Percentiles rank a stretch among this genome's conserved stretches.
Evolutionary conservation across 306 rosid species (phyloP).

Genomic region (Acacia acuminata): DNA sequence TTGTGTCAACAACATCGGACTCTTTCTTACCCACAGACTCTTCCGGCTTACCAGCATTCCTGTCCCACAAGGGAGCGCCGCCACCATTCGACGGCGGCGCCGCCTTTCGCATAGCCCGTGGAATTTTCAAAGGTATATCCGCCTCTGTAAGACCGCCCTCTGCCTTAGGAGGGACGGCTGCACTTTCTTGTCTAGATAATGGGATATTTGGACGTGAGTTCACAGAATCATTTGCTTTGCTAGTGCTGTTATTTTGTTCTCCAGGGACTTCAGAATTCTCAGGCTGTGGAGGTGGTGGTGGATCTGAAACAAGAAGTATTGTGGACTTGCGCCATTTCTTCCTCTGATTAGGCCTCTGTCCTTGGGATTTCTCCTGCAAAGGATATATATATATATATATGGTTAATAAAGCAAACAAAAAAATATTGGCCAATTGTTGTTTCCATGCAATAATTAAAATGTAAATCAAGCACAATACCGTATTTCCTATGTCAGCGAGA

Average conservation of each 20-base stretch:
- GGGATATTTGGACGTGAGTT: constrained; percentile 32
- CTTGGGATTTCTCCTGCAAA: constrained; percentile 73
- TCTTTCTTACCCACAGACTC: constrained; percentile 56
- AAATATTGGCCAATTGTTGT: background rate
- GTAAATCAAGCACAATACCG: constrained; percentile 46
- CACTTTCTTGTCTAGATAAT: constrained; percentile 28
- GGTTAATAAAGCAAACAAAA: background rate
- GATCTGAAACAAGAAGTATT: constrained; percentile 65
- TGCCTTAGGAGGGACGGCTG: constrained; percentile 34
- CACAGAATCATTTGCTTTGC: constrained; percentile 19
- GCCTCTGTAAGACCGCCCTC: constrained; percentile 38
- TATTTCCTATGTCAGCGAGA: constrained; percentile 89
- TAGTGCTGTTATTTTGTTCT: constrained; percentile 27
- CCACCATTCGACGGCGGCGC: constrained; percentile 45
- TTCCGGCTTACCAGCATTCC: constrained; percentile 63
- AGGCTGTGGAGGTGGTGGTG: constrained; percentile 54
- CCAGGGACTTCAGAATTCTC: constrained; percentile 39
- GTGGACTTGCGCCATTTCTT: constrained; percentile 85
- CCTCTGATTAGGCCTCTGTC: constrained; percentile 59
- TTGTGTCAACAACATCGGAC: constrained; percentile 44
- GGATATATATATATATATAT: background rate
- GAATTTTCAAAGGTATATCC: constrained; percentile 62
- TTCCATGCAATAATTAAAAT: background rate
- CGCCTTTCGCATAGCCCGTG: constrained; percentile 80
- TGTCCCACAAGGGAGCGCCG: constrained; percentile 61